Base-by-base conservation (phyloP, 331 rosid species). In the Cucumis variabilis region DNA sequence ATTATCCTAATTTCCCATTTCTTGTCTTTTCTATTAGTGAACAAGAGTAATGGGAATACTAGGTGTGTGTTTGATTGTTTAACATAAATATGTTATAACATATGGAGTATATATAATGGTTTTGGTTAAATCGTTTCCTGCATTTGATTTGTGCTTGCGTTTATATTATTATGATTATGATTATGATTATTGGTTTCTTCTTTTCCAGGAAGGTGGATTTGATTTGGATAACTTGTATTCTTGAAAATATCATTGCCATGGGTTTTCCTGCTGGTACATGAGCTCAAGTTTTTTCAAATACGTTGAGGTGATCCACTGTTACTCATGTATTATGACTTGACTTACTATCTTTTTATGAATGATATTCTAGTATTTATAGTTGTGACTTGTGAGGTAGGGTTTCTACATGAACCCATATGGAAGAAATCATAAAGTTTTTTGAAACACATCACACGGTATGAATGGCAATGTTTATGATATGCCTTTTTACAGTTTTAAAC, bases 231-330 rank as follows among this genome's bases (percentile, higher is more conserved):
- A 93, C 99, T 82, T 97, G 96, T 86, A 97, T 97, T 92, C 96
- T 99, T 7, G 99, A 97, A 88, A 97, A 97, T 60, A 91, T 97
- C 63, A 97, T 97, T 88, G 99, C 99, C 63, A 97, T 97, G 99
- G 99, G 99, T 65, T 97, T 97, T 90, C 99, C 99, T 90, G 99
- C 99, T 69, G 99, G 99, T 25, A 97, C 89, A 90, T 96, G 98
- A 96, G 99, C 92, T 97, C 99, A 85, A 98, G 99, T 13, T 97
- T 97, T 92, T 94, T 97, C 23, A 96, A 98, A 87, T 97, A 96
- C 89, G 96, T 97, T 66, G 99, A 97, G 95, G 99, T 94, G 92
- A 90, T 96, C 80, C 67, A 81, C 77, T 87, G 74, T 70, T 74
- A 77, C 63, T 21, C 48, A 3, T 82, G 17, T 33, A 46, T 28